phyloP scores from a whole-genome alignment of 495 filamentous ascomycete genomes.

The Trypethelium eluteriae region DNA sequence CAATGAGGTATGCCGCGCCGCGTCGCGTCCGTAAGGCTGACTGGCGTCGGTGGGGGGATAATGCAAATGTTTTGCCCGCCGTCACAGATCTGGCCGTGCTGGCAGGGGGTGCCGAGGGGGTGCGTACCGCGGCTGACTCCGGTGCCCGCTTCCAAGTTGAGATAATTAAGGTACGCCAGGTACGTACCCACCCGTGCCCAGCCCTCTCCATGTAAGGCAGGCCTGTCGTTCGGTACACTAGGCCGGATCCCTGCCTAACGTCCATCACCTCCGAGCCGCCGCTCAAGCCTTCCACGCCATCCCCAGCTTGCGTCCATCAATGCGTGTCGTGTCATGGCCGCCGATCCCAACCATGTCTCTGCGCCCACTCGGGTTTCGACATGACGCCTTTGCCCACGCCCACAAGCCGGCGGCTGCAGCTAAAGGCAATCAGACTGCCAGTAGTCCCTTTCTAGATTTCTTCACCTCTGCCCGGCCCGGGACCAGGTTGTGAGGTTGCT shows the following conservation, averaged over 20 bases:
- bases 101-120: background rate
- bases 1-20: too few species aligned
- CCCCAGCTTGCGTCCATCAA: background rate
- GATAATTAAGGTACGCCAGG: background rate
- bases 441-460: constrained; percentile 1
- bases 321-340: constrained; percentile 5
- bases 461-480: background rate
- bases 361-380: background rate
- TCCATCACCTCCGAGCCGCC: background rate
- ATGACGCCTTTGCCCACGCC: background rate
- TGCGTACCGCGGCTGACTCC: background rate
- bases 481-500: background rate
- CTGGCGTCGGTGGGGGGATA: background rate
- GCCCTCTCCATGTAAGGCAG: background rate
- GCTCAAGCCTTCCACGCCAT: background rate
- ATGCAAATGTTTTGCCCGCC: background rate
- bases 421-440: background rate
- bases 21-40: background rate
- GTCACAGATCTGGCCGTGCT: background rate
- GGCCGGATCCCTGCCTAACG: too few species aligned
- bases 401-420: background rate
- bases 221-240: too few species aligned
- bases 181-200: background rate
- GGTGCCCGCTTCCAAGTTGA: background rate
- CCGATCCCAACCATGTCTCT: background rate